These are phyloP conservation scores for Phalaenopsis equestris DNA, from an alignment of 106 monocot genomes.

Conservation along the genomic window DNA sequence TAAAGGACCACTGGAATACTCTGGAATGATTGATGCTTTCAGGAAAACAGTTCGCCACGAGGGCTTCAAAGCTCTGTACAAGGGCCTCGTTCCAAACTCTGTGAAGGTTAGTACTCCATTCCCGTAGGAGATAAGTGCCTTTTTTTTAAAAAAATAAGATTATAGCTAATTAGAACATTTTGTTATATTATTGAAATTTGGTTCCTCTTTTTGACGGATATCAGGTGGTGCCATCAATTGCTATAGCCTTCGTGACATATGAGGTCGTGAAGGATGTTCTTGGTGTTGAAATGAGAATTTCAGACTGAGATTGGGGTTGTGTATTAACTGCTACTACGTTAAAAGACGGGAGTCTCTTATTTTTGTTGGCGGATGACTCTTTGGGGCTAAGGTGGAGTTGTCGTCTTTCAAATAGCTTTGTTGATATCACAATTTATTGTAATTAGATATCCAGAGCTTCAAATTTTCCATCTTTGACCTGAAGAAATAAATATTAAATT, in stretches of 20 bases:
- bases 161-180: no score
- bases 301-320: constrained; percentile 37
- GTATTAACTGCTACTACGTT: not conserved
- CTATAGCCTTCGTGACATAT: constrained; percentile 93
- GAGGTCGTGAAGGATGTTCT: constrained; percentile 87
- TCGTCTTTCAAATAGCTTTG: not conserved
- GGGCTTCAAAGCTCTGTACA: constrained; percentile 69
- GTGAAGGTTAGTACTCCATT: constrained; percentile 40
- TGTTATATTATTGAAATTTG: no score
- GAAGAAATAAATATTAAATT: not conserved
- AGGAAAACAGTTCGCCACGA: constrained; percentile 60
- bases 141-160: not conserved
- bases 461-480: not conserved
- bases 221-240: constrained; percentile 94
- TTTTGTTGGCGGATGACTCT: constrained; percentile 21
- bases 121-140: not conserved
- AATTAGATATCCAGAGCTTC: not conserved
- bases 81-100: constrained; percentile 75
- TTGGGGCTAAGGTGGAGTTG: not conserved
- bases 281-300: constrained; percentile 94
- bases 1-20: constrained; percentile 45
- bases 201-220: no score
- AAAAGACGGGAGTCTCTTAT: constrained; percentile 2
- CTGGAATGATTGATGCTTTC: constrained; percentile 77
- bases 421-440: not conserved